A percentile compares a stretch with the other conserved stretches of the same genome.
Evolutionary conservation across 2,329 filamentous ascomycete species (phyloP).

Genomic region (Hypomyces rosellus): DNA sequence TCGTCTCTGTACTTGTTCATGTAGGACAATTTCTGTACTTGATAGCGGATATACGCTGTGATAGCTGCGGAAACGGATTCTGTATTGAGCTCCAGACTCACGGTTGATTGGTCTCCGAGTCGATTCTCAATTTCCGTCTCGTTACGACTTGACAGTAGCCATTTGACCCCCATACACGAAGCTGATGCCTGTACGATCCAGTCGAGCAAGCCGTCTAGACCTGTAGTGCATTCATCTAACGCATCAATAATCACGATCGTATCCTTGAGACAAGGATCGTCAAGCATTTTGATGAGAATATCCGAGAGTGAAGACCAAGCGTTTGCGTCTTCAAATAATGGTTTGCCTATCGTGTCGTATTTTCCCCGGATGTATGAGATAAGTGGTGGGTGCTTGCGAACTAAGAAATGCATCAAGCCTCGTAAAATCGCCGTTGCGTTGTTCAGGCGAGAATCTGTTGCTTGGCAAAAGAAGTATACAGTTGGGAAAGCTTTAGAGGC

Average conservation of each 20-base stretch:
- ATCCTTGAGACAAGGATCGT: slow-evolving; percentile 22
- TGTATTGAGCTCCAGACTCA: slow-evolving; percentile 18
- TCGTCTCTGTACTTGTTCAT: slow-evolving; percentile 8
- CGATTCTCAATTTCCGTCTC: slow-evolving; percentile 11
- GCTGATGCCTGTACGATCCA: slow-evolving; percentile 21
- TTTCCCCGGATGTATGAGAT: slow-evolving; percentile 27
- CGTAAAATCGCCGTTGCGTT: slow-evolving; percentile 34
- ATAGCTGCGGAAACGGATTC: not conserved
- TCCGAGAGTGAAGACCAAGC: slow-evolving; percentile 28
- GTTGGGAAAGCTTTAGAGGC: slow-evolving; percentile 4
- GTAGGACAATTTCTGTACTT: not conserved
- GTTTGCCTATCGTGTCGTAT: slow-evolving; percentile 27
- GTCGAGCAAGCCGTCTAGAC: slow-evolving; percentile 32
- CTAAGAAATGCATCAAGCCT: slow-evolving; percentile 35
- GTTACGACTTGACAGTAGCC: not conserved
- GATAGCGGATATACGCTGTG: not conserved
- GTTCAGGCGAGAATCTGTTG: slow-evolving; percentile 26
- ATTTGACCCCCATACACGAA: not conserved
- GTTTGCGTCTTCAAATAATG: slow-evolving; percentile 33
- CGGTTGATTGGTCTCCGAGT: not conserved
- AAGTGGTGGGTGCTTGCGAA: slow-evolving; percentile 26
- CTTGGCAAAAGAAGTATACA: not conserved
- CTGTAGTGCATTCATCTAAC: slow-evolving; percentile 33
- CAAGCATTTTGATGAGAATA: slow-evolving; percentile 34
- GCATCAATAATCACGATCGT: slow-evolving; percentile 38